Evolutionary conservation across 371 early-diverging fungal species (phyloP).

Genomic region (Mycotypha africana): DNA sequence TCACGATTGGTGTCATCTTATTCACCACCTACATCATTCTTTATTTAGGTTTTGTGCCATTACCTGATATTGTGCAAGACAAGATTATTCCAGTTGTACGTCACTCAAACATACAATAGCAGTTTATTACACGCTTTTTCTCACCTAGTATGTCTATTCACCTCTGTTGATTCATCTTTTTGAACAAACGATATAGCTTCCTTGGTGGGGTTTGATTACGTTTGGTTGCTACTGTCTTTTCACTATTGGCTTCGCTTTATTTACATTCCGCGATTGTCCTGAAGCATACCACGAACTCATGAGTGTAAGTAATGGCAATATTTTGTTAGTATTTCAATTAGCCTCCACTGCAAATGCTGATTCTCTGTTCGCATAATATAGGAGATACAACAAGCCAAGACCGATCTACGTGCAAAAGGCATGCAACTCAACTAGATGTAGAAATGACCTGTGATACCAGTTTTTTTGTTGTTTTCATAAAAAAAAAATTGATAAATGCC

Average conservation of each 20-base stretch:
- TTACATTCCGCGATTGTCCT: constrained; percentile 88
- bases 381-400: constrained; percentile 63
- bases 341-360: not conserved
- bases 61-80: constrained; percentile 51
- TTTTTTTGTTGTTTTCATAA: too few species aligned
- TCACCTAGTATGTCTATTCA: not conserved
- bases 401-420: constrained; percentile 57
- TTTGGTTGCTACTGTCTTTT: constrained; percentile 84
- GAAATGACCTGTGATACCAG: too few species aligned
- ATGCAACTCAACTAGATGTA: constrained; percentile 23
- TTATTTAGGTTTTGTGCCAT: constrained; percentile 49
- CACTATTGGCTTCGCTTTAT: constrained; percentile 77
- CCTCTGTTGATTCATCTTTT: too few species aligned
- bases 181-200: constrained; percentile 49
- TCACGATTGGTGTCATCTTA: constrained; percentile 37
- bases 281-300: constrained; percentile 79
- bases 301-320: constrained; percentile 42
- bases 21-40: constrained; percentile 40
- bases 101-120: not conserved
- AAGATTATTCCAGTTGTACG: constrained; percentile 61
- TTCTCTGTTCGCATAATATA: constrained; percentile 15
- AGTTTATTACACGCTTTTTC: not conserved
- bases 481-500: too few species aligned
- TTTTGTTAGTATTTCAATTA: not conserved
- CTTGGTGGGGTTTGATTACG: constrained; percentile 75